These are phyloP conservation scores for Cavenderia fasciculata DNA, from an alignment of 78 protist genomes.

Conservation along the genomic window DNA sequence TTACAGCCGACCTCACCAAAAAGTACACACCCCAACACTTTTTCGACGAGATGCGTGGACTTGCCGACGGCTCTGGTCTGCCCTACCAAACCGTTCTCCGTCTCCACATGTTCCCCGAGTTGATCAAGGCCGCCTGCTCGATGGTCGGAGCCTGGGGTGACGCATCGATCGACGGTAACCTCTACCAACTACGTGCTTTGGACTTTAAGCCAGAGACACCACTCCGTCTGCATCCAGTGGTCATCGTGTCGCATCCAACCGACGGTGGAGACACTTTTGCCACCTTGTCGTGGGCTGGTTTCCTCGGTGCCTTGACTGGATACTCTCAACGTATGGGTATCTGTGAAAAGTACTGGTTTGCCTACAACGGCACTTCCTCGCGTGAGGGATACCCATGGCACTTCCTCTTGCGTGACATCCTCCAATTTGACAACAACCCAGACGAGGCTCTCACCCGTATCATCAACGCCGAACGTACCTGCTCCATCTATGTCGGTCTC, in stretches of 20 bases:
- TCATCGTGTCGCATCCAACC: slow-evolving; percentile 78
- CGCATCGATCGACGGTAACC: slow-evolving; percentile 46
- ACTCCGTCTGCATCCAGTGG: slow-evolving; percentile 61
- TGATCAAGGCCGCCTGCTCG: slow-evolving; percentile 84
- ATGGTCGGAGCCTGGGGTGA: slow-evolving; percentile 81
- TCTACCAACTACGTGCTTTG: slow-evolving; percentile 81
- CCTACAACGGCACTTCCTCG: slow-evolving; percentile 52
- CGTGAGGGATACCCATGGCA: slow-evolving; percentile 82
- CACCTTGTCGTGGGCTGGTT: slow-evolving; percentile 74
- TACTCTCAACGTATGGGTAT: slow-evolving; percentile 41
- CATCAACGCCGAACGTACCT: slow-evolving; percentile 65
- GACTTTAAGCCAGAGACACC: slow-evolving; percentile 80
- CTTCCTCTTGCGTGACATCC: slow-evolving; percentile 66
- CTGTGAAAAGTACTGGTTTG: slow-evolving; percentile 80
- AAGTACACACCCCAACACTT: slow-evolving; percentile 57
- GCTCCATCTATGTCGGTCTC: slow-evolving; percentile 78
- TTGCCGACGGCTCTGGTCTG: slow-evolving; percentile 77
- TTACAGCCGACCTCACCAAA: slow-evolving; percentile 68
- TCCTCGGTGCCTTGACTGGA: slow-evolving; percentile 80
- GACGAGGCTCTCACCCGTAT: slow-evolving; percentile 80
- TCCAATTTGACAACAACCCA: slow-evolving; percentile 47
- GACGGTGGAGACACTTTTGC: slow-evolving; percentile 78
- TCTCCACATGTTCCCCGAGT: slow-evolving; percentile 84
- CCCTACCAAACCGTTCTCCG: slow-evolving; percentile 48
- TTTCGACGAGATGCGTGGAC: slow-evolving; percentile 80